Conservation (phyloP, 176 grass and related monocot genomes). For the Pharus latifolius region DNA sequence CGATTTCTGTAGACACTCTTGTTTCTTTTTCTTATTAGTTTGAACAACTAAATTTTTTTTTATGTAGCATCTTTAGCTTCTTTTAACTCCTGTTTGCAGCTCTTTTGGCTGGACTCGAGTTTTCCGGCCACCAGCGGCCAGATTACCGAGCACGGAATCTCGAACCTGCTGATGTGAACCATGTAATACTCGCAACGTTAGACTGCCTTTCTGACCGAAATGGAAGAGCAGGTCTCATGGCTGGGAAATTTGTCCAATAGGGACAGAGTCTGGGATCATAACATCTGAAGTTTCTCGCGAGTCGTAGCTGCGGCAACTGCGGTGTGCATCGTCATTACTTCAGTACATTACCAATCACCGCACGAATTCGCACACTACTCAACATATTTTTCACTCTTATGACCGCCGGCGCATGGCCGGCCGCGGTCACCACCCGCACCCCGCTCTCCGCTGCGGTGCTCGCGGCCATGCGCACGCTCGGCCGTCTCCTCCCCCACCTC, state of each 20-base stretch:
- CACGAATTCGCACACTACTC: not conserved
- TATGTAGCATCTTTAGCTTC: no score
- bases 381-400: not conserved
- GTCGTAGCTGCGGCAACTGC: not conserved
- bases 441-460: slow-evolving; percentile 19
- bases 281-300: not conserved
- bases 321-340: not conserved
- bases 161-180: not conserved
- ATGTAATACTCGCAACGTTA: no score
- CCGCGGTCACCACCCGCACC: not conserved
- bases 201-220: no score
- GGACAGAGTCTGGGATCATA: no score
- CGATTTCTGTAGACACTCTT: no score
- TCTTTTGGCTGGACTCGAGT: no score
- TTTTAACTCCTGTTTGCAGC: no score
- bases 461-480: slow-evolving; percentile 23
- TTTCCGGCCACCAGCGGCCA: no score
- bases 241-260: no score
- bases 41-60: no score
- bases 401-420: slow-evolving; percentile 27
- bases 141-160: not conserved
- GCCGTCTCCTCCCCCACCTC: slow-evolving; percentile 4
- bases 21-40: no score
- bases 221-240: no score
- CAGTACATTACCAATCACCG: not conserved